Evolutionary conservation across 352 stramenopile genomes (phyloP).

Genomic region (Pythium aristosporum): DNA sequence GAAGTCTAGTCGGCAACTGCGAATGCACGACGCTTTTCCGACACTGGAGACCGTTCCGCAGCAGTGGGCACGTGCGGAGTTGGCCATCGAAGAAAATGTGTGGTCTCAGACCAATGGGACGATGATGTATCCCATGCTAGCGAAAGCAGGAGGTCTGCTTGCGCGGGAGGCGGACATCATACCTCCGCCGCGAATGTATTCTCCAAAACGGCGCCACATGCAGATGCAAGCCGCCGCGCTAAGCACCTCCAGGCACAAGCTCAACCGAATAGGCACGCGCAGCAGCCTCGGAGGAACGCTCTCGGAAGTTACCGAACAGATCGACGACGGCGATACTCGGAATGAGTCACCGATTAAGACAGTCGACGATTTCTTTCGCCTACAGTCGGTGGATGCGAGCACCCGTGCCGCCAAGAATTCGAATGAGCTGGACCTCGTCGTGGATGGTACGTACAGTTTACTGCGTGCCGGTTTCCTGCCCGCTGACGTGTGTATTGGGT

Average conservation of each 20-base stretch:
- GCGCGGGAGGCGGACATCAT: conserved; percentile 20
- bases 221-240: conserved; percentile 4
- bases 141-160: conserved; percentile 4
- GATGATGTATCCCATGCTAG: conserved; percentile 23
- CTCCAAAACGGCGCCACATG: conserved; percentile 7
- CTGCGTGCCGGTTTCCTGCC: neutral
- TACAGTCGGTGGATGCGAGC: conserved; percentile 23
- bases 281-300: conserved; percentile 19
- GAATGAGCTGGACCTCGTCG: conserved; percentile 2
- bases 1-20: conserved; percentile 57
- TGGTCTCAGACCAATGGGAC: conserved; percentile 7
- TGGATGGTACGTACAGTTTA: conserved; percentile 5
- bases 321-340: neutral
- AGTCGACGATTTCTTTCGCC: conserved; percentile 66
- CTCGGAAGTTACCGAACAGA: conserved; percentile 21
- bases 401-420: neutral
- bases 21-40: neutral
- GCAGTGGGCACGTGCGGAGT: neutral
- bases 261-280: conserved; percentile 11
- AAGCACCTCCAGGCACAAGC: conserved; percentile 2
- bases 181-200: conserved; percentile 20
- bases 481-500: neutral
- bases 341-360: conserved; percentile 25
- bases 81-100: neutral
- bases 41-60: neutral